These are phyloP conservation scores for Penicillium soppii DNA, from an alignment of 495 filamentous ascomycete species.

Conservation along the genomic window DNA sequence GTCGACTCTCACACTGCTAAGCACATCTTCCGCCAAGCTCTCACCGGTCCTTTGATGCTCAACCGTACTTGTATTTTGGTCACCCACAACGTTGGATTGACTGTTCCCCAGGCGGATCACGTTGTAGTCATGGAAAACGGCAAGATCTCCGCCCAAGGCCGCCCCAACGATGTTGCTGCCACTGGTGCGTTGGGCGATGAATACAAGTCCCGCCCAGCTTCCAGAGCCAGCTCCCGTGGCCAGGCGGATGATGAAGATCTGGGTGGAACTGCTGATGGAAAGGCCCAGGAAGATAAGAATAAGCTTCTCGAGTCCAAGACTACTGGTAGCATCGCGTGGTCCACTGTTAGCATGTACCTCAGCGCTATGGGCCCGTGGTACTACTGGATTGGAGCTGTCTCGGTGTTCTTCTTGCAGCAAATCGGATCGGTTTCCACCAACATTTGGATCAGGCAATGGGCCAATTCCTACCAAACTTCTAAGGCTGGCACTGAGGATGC, in stretches of 20 bases:
- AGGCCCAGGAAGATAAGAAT: constrained; percentile 44
- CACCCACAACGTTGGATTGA: constrained; percentile 90
- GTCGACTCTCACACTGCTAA: constrained; percentile 99
- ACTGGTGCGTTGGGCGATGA: constrained; percentile 88
- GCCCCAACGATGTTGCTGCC: constrained; percentile 70
- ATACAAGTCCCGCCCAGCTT: constrained; percentile 69
- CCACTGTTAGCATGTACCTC: constrained; percentile 81
- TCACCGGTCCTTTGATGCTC: constrained; percentile 87
- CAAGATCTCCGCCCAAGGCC: constrained; percentile 71
- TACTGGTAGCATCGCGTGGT: constrained; percentile 80
- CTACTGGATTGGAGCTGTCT: constrained; percentile 77
- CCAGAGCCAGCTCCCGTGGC: constrained; percentile 61
- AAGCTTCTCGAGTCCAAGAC: constrained; percentile 72
- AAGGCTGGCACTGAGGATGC: constrained; percentile 19
- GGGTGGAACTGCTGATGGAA: constrained; percentile 35
- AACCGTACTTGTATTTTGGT: constrained; percentile 91
- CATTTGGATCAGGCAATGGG: constrained; percentile 94
- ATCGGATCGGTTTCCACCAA: constrained; percentile 80
- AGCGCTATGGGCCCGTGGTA: constrained; percentile 88
- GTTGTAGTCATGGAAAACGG: constrained; percentile 90
- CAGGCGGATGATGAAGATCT: constrained; percentile 39
- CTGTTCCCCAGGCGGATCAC: constrained; percentile 72
- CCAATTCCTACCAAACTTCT: constrained; percentile 55
- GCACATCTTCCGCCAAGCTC: constrained; percentile 94
- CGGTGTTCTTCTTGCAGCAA: constrained; percentile 79